Evolutionary conservation across 2,329 filamentous ascomycete species (phyloP), one percentile per base, ranked within the genome.

Genomic region (Sporothrix curviconia): DNA sequence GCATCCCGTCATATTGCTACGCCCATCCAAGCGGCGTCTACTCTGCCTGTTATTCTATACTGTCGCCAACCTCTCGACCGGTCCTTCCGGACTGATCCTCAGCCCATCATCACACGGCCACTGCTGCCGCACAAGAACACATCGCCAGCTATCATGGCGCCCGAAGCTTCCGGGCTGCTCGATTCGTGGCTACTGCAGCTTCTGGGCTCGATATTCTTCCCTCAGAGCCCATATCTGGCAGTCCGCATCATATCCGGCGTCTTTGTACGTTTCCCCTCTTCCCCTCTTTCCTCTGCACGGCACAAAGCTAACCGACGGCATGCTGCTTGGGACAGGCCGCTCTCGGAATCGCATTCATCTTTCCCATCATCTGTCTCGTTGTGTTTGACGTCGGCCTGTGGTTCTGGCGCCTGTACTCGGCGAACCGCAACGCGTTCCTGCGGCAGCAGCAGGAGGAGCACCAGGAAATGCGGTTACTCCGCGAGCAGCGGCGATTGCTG

Each of bases 361-460:
- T 78, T 0, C 80, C 80, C 2, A 66, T 80, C 30, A 58, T 74
- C 30, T 66, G 72, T n/a, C 67, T 82, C 30, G 71, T 83, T 57
- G 60, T 73, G 30, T 74, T 80, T 62, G 80, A 83, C 64, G 65
- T 83, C 50, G 66, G 69, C 25, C 70, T 83, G 30, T 83, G 79
- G 78, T 61, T 78, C 40, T 82, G 76, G 74, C 74, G 80, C 62
- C 70, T 76, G 9, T 65, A 65, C 58, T 66, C 65, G 37, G 59
- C 69, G 56, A 56, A 53, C 50, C 58, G 56, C 28, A 24, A 55
- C 7, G 52, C 46, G 3, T 50, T 39, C 7, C 43, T 47, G n/a
- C 55, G 36, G 30, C 47, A 19, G 28, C 52, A 50, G 28, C 55
- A 55, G 39, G 47, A 53, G 19, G 39, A 56, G 22, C 49, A 49